Evolutionary conservation across 768 basidiomycete genomes (phyloP).

Genomic region (Mycena chlorophos): DNA sequence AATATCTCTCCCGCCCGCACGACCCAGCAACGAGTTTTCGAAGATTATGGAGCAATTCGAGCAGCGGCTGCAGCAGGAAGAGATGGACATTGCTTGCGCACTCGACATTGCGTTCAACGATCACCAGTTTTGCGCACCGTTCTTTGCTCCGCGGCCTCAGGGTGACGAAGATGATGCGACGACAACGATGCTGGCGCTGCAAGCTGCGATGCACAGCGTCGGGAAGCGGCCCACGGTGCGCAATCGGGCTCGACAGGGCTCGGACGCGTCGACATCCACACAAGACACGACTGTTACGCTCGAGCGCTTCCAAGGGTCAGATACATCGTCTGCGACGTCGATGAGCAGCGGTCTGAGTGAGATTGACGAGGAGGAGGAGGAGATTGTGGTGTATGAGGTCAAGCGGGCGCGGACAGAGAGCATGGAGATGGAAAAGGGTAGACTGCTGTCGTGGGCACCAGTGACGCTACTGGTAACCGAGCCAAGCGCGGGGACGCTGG

Average conservation of each 20-base stretch:
- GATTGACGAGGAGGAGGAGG: conserved; percentile 28
- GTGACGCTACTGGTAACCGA: conserved; percentile 36
- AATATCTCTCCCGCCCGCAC: neutral
- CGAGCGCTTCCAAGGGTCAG: conserved; percentile 17
- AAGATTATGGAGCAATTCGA: conserved; percentile 22
- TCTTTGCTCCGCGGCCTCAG: conserved; percentile 18
- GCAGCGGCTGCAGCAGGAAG: conserved; percentile 28
- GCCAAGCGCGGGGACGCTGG: conserved; percentile 37
- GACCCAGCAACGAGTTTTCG: conserved; percentile 11
- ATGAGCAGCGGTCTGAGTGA: conserved; percentile 16
- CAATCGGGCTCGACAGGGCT: conserved; percentile 29
- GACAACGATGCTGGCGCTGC: conserved; percentile 27
- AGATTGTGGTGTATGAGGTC: conserved; percentile 44
- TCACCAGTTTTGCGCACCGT: conserved; percentile 13
- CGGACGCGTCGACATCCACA: conserved; percentile 35
- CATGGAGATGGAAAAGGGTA: conserved; percentile 50
- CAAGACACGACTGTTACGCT: conserved; percentile 27
- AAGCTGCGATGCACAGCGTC: conserved; percentile 27
- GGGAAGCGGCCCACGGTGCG: conserved; percentile 18
- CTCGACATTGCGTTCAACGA: conserved; percentile 22
- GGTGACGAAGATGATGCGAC: conserved; percentile 19
- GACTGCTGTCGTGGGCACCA: conserved; percentile 32
- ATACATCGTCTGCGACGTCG: conserved; percentile 24
- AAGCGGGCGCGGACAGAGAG: conserved; percentile 50
- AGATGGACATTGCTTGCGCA: conserved; percentile 30